Evolutionary conservation across 1,284 basidiomycete species (phyloP), one percentile per base, ranked within the genome.

Genomic region (Apiotrichum porosum): DNA sequence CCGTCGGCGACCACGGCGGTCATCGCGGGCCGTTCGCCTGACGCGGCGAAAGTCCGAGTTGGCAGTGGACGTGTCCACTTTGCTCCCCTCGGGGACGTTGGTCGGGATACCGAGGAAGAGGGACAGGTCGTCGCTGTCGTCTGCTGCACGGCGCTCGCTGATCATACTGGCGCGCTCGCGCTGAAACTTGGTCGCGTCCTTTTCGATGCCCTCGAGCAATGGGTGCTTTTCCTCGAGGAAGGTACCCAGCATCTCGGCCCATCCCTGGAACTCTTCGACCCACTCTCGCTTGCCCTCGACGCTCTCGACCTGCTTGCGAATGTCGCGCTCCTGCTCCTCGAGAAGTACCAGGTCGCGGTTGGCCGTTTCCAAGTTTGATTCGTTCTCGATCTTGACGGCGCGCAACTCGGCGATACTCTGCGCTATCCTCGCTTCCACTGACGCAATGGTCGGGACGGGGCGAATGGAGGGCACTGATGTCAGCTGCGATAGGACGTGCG

Each of bases 171-270:
- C 77, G 32, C 87, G 81, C 64, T 95, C 89, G 58, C 80, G 80
- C 30, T 90, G 71, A 32, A 93, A 78, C 0, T 83, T 83, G 6
- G 84, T 47, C 56, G 88, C 79, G 53, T 91, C 86, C 23, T 83
- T 80, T 67, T 95, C 92, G n/a, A 94, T 80, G 47, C 80, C 82
- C 66, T 94, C 90, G 15, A 97, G 76, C 43, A 77, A 74, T 3
- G 91, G 89, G 63, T 83, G 90, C 89, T 97, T 97, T 69, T 91
- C 88, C 62, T 94, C 91, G 31, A 97, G 75, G 68, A 97, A 95
- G 4, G 79, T 79, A 2, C 88, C 91, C 5, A 95, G 80, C 58
- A 82, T 83, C 67, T 97, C 92, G 0, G 93, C 77, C 84, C 88
- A 93, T 34, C 86, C 84, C 51, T 79, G 79, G 74, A 97, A 90